Percentiles rank a stretch among this genome's conserved stretches.
Evolutionary conservation across 805 yeast species (phyloP).

Genomic region (Ogataea sp.): DNA sequence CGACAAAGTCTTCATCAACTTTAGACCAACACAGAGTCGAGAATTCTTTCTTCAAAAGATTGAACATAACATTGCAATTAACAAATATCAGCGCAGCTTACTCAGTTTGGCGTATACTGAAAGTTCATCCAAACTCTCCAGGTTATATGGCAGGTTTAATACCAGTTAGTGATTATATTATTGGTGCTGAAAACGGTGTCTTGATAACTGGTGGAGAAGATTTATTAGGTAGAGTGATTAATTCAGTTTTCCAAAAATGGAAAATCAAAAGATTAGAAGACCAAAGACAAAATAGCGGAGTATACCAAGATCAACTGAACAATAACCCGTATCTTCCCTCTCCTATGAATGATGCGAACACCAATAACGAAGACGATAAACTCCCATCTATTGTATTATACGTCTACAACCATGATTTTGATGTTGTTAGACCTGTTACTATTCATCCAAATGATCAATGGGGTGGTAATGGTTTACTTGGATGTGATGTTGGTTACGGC

Average conservation of each 20-base stretch:
- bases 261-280: constrained; percentile 1
- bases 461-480: constrained; percentile 82
- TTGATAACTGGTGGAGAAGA: constrained; percentile 85
- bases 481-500: constrained; percentile 95
- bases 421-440: constrained; percentile 78
- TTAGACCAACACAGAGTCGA: constrained; percentile 12
- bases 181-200: constrained; percentile 82
- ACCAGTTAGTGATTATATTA: constrained; percentile 80
- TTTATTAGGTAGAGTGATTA: constrained; percentile 57
- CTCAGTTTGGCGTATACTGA: constrained; percentile 79
- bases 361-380: constrained; percentile 8
- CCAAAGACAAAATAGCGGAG: not conserved
- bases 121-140: constrained; percentile 67
- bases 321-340: constrained; percentile 5
- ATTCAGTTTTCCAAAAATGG: constrained; percentile 37
- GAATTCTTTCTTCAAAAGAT: constrained; percentile 32
- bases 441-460: constrained; percentile 65
- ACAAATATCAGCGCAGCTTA: constrained; percentile 70
- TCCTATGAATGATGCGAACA: not conserved
- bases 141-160: constrained; percentile 77
- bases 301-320: not conserved
- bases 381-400: constrained; percentile 41
- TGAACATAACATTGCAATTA: constrained; percentile 71
- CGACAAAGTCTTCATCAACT: constrained; percentile 6
- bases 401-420: constrained; percentile 85